Conservation (phyloP, 768 basidiomycete genomes). For the Rhizopogon sp. region DNA sequence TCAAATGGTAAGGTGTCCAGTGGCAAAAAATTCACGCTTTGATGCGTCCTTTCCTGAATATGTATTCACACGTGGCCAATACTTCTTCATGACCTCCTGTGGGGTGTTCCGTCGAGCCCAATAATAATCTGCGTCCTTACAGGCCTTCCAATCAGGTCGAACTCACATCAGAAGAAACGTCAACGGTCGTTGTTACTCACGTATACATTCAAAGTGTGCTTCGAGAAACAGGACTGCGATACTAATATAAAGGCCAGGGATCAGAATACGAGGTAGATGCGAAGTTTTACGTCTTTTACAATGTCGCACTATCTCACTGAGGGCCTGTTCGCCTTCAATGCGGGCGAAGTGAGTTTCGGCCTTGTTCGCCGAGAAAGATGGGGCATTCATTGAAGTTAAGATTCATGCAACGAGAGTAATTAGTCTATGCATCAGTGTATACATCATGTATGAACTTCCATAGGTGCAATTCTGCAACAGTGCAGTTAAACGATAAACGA, state of each 20-base stretch:
- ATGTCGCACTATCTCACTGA: no score
- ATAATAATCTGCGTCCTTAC: not conserved
- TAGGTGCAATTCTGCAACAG: not conserved
- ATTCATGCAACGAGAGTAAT: not conserved
- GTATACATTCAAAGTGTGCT: slow-evolving; percentile 60
- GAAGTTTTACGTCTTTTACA: not conserved
- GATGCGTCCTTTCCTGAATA: not conserved
- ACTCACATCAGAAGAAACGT: slow-evolving; percentile 50
- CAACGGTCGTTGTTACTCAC: slow-evolving; percentile 58
- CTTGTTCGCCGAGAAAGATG: slow-evolving; percentile 12
- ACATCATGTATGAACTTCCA: slow-evolving; percentile 4
- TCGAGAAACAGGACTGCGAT: slow-evolving; percentile 52
- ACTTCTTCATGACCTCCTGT: slow-evolving; percentile 37
- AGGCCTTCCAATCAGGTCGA: slow-evolving; percentile 57
- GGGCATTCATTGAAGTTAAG: slow-evolving; percentile 35
- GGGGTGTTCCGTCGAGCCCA: slow-evolving; percentile 17
- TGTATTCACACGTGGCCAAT: slow-evolving; percentile 10
- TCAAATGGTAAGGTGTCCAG: slow-evolving; percentile 45
- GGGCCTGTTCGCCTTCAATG: slow-evolving; percentile 50
- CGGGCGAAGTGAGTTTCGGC: slow-evolving; percentile 47
- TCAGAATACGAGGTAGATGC: slow-evolving; percentile 49
- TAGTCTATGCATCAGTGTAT: slow-evolving; percentile 2
- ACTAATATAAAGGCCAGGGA: slow-evolving; percentile 33
- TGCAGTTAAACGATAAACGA: not conserved
- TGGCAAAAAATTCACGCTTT: slow-evolving; percentile 23